Percentiles rank a stretch among this genome's conserved stretches.
phyloP scores from a whole-genome alignment of 2,329 filamentous ascomycete genomes.

The Phialophora tarda region DNA sequence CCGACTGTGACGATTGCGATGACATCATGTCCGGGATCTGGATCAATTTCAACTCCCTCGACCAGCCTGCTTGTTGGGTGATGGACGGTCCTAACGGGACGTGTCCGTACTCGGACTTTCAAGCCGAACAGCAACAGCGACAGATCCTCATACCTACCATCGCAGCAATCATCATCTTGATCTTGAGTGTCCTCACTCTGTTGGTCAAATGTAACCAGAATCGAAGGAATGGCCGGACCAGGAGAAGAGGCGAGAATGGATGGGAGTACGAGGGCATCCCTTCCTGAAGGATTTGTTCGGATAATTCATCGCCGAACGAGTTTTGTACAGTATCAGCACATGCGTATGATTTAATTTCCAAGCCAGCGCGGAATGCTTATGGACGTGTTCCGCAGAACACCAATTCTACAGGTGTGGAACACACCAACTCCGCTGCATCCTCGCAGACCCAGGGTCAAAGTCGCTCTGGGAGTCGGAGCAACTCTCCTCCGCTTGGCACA shows the following conservation, averaged over 20 bases:
- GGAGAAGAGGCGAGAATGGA: slow-evolving; percentile 58
- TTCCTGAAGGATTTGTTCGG: slow-evolving; percentile 42
- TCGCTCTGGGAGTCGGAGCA: slow-evolving; percentile 6
- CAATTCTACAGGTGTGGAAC: too few species aligned
- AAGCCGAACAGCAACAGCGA: slow-evolving; percentile 51
- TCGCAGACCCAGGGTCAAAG: too few species aligned
- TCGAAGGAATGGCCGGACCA: slow-evolving; percentile 58
- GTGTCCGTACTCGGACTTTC: slow-evolving; percentile 62
- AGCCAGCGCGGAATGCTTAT: neutral
- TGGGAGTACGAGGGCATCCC: slow-evolving; percentile 74
- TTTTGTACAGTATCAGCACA: neutral
- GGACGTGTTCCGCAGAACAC: too few species aligned
- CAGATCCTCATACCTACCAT: slow-evolving; percentile 66
- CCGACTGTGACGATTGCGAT: slow-evolving; percentile 37
- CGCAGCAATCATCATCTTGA: slow-evolving; percentile 66
- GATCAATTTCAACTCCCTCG: slow-evolving; percentile 67
- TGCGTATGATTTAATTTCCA: neutral
- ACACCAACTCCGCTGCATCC: too few species aligned
- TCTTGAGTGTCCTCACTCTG: slow-evolving; percentile 65
- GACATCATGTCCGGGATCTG: slow-evolving; percentile 51
- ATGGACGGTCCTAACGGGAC: slow-evolving; percentile 59
- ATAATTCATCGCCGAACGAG: neutral
- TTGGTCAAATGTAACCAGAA: slow-evolving; percentile 70
- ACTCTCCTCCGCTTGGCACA: slow-evolving; percentile 13
- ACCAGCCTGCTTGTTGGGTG: slow-evolving; percentile 65